Percentiles rank a stretch among this genome's conserved stretches.
Evolutionary conservation across 768 basidiomycete species (phyloP).

Genomic region (Lentinula sp.): DNA sequence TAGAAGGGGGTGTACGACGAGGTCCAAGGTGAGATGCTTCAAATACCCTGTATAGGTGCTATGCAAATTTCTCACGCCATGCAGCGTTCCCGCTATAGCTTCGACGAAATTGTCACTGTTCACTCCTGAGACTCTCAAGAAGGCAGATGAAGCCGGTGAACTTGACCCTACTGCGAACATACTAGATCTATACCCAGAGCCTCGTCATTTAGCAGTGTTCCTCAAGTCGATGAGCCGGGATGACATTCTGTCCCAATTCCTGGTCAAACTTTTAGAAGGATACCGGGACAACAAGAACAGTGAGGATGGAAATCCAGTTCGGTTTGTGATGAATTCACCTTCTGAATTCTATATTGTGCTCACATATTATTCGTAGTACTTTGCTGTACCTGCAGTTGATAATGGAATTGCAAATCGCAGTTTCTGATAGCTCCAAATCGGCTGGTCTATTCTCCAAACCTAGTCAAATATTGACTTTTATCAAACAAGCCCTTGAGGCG

Average conservation of each 20-base stretch:
- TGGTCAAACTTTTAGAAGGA: constrained; percentile 66
- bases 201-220: constrained; percentile 59
- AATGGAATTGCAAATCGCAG: constrained; percentile 70
- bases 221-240: constrained; percentile 59
- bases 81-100: constrained; percentile 15
- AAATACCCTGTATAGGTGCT: neutral
- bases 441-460: constrained; percentile 59
- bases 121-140: constrained; percentile 43
- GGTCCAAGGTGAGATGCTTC: constrained; percentile 34
- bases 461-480: constrained; percentile 72
- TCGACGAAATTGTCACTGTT: constrained; percentile 32
- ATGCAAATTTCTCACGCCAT: constrained; percentile 4
- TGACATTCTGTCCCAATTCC: constrained; percentile 68
- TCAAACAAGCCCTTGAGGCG: constrained; percentile 70
- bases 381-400: constrained; percentile 76
- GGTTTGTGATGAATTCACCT: constrained; percentile 25
- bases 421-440: constrained; percentile 48
- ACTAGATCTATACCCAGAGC: constrained; percentile 71
- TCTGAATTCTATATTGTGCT: neutral
- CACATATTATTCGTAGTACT: constrained; percentile 33
- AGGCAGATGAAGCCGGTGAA: constrained; percentile 34
- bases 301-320: constrained; percentile 42
- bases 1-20: constrained; percentile 44
- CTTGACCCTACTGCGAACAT: constrained; percentile 47
- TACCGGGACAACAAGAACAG: constrained; percentile 46